A percentile compares a stretch with the other conserved stretches of the same genome.
phyloP scores from a whole-genome alignment of 106 monocot genomes.

The Cymbidium sinense region DNA sequence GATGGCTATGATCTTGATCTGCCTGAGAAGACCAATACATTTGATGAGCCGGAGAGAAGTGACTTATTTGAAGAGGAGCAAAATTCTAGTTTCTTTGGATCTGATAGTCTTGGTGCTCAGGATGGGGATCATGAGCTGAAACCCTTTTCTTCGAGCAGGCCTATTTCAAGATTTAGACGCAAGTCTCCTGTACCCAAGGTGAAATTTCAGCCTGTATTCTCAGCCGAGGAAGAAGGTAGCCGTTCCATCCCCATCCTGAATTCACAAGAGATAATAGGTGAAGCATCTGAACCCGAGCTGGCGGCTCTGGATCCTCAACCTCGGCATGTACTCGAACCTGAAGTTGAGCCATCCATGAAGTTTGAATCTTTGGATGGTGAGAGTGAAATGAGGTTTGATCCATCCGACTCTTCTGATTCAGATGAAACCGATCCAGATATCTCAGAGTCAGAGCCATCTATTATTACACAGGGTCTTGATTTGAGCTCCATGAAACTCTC shows the following conservation, averaged over 20 bases:
- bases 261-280: slow-evolving; percentile 14
- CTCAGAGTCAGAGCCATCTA: slow-evolving; percentile 16
- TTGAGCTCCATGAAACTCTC: slow-evolving; percentile 58
- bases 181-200: slow-evolving; percentile 70
- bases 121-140: slow-evolving; percentile 25
- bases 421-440: slow-evolving; percentile 27
- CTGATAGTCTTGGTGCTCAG: slow-evolving; percentile 17
- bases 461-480: slow-evolving; percentile 18
- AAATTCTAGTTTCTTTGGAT: slow-evolving; percentile 31
- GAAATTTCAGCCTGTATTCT: slow-evolving; percentile 72
- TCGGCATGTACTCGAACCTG: slow-evolving; percentile 2
- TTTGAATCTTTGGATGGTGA: slow-evolving; percentile 18
- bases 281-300: background rate
- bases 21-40: slow-evolving; percentile 26
- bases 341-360: slow-evolving; percentile 12
- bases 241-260: background rate
- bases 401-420: slow-evolving; percentile 15
- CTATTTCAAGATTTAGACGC: slow-evolving; percentile 62
- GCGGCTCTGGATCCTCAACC: background rate
- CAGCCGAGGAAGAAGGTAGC: slow-evolving; percentile 34
- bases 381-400: slow-evolving; percentile 17
- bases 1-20: slow-evolving; percentile 27
- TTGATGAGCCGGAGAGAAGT: slow-evolving; percentile 32
- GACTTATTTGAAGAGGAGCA: slow-evolving; percentile 39
- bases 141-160: slow-evolving; percentile 29